Conservation (phyloP, 208 protist species). For the Acanthamoeba sp. region DNA sequence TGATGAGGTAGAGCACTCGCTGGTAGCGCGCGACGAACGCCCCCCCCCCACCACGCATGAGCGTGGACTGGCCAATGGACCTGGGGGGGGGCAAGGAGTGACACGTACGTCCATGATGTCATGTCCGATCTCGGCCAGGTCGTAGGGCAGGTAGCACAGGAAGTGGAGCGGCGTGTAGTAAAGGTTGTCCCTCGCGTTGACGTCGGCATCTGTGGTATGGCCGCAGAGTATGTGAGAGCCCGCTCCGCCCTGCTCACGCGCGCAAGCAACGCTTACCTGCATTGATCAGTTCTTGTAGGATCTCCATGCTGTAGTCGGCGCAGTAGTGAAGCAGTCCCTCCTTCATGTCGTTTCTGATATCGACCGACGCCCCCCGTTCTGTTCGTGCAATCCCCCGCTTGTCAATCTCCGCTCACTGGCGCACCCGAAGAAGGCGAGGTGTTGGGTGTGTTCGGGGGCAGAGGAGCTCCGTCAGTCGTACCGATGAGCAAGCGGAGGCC, state of each 20-base stretch:
- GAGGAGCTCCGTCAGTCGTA: too few relatives aligned
- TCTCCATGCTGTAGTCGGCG: neutral
- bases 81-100: too few relatives aligned
- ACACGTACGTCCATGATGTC: neutral
- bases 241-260: neutral
- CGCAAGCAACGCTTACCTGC: neutral
- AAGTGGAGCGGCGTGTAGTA: neutral
- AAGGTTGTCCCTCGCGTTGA: neutral
- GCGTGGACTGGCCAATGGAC: too few relatives aligned
- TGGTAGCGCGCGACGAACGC: neutral
- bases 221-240: neutral
- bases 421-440: too few relatives aligned
- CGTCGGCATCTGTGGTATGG: neutral
- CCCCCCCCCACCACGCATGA: neutral
- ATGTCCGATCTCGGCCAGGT: neutral
- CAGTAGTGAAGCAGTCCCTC: neutral
- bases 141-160: neutral
- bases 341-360: neutral
- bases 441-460: too few relatives aligned
- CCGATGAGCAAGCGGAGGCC: too few relatives aligned
- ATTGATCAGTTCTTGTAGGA: neutral
- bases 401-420: too few relatives aligned
- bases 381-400: too few relatives aligned
- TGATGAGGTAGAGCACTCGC: neutral
- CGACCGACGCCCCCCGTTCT: neutral